Conservation (phyloP, 1,139 yeast genomes). For the Yamadazyma oceani region DNA sequence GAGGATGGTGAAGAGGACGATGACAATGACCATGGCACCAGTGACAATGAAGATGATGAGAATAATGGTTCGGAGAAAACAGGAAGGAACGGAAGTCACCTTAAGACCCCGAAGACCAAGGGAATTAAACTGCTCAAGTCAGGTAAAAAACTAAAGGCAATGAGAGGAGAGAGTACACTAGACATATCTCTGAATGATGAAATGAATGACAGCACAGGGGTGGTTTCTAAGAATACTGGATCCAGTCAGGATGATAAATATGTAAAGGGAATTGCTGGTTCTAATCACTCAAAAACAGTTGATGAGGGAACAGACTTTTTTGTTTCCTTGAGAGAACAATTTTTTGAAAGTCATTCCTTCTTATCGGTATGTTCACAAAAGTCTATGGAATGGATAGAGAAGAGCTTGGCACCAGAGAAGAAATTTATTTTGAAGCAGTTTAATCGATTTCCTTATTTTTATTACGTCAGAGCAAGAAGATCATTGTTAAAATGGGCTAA, state of each 20-base stretch:
- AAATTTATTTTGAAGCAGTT: slow-evolving; percentile 27
- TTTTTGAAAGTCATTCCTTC: slow-evolving; percentile 41
- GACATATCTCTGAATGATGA: too few species aligned
- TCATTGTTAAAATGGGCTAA: slow-evolving; percentile 34
- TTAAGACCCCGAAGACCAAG: background rate
- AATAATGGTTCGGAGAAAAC: background rate
- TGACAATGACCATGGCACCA: too few species aligned
- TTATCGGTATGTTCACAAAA: slow-evolving; percentile 37
- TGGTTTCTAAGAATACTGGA: too few species aligned
- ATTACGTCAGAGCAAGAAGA: slow-evolving; percentile 20
- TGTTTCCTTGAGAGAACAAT: slow-evolving; percentile 17
- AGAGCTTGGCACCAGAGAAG: slow-evolving; percentile 25
- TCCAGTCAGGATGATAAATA: background rate
- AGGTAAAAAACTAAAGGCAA: too few species aligned
- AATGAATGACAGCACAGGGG: too few species aligned
- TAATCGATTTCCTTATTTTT: slow-evolving; percentile 30
- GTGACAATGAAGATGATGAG: slow-evolving; percentile 7
- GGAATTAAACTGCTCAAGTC: background rate
- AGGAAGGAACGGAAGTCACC: background rate
- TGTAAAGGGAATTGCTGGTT: background rate
- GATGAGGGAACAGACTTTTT: slow-evolving; percentile 1
- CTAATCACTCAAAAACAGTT: too few species aligned
- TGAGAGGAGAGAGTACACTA: too few species aligned
- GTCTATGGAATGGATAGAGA: slow-evolving; percentile 35
- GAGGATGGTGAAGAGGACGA: slow-evolving; percentile 9